phyloP scores from a whole-genome alignment of 306 rosid genomes.

The Heteromeles arbutifolia region DNA sequence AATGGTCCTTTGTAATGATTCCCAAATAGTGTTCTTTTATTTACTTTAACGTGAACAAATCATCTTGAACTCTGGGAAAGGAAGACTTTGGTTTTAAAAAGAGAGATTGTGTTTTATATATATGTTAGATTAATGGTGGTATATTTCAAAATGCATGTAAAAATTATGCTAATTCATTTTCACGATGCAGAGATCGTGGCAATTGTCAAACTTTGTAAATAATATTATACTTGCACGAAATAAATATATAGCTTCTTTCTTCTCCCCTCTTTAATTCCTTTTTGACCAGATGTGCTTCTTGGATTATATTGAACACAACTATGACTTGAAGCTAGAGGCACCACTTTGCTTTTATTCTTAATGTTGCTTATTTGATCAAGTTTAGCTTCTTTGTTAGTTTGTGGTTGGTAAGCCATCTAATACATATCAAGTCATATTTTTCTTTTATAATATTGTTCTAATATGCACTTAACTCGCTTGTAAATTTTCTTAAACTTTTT shows the following conservation, averaged over 20 bases:
- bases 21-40: too few species aligned
- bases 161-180: neutral
- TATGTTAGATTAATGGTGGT: neutral
- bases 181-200: neutral
- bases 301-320: neutral
- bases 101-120: neutral
- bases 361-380: neutral
- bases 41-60: neutral
- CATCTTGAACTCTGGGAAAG: neutral
- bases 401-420: neutral
- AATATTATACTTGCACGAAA: neutral
- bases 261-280: neutral
- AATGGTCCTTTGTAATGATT: neutral
- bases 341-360: neutral
- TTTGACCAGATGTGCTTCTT: neutral
- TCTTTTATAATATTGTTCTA: neutral
- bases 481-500: neutral
- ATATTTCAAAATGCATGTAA: neutral
- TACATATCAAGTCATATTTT: neutral
- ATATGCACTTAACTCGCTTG: neutral
- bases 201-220: neutral
- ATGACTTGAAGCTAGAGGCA: slow-evolving; percentile 1
- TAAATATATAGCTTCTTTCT: neutral
- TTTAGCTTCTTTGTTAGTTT: neutral
- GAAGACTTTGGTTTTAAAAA: too few species aligned